Conservation (phyloP, 2,329 filamentous ascomycete genomes). For the Chaetomium sp. region DNA sequence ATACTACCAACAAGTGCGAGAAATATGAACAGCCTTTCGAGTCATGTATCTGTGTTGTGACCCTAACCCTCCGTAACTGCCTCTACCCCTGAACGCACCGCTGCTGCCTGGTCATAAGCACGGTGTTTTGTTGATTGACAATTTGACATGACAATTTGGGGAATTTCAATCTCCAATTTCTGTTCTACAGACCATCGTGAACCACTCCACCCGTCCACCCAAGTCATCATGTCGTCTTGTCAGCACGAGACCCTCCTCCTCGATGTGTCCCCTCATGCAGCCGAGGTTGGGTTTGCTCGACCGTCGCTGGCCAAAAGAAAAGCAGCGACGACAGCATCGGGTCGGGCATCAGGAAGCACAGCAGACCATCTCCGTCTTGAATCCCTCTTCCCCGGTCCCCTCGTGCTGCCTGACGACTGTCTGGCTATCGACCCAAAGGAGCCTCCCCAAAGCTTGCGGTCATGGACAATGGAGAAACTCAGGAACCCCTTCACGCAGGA, state of each 20-base stretch:
- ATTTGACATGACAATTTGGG: background rate
- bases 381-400: conserved; percentile 56
- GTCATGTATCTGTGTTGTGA: too few species aligned
- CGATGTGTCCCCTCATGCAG: conserved; percentile 39
- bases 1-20: too few species aligned
- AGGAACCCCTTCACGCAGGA: conserved; percentile 53
- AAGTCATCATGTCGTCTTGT: conserved; percentile 18
- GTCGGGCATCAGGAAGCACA: conserved; percentile 23
- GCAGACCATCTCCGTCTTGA: conserved; percentile 1
- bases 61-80: background rate
- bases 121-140: background rate
- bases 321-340: conserved; percentile 27
- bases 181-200: background rate
- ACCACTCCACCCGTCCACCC: background rate
- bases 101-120: background rate
- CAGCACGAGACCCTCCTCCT: conserved; percentile 31
- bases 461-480: conserved; percentile 50
- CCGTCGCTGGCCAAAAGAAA: conserved; percentile 33
- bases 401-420: conserved; percentile 62
- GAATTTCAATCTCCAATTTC: background rate
- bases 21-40: too few species aligned
- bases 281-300: conserved; percentile 39
- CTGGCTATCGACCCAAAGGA: conserved; percentile 56
- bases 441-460: conserved; percentile 54
- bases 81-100: background rate